Conservation (phyloP, 176 grass and related monocot species). For the Lolium perenne region DNA sequence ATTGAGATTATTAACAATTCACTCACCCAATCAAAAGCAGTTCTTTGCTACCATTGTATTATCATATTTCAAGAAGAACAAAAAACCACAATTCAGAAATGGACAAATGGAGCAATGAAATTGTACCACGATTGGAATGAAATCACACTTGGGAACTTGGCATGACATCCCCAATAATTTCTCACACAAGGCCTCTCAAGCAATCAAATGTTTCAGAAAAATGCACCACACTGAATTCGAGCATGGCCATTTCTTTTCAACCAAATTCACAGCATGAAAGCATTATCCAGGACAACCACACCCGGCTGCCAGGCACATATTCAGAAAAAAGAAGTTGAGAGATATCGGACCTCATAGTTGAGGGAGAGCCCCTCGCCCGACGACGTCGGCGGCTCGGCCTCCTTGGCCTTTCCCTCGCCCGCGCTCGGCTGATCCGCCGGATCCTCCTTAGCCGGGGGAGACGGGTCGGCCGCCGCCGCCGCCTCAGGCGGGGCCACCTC, state of each 20-base stretch:
- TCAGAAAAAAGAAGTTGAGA: neutral
- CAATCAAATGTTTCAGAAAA: neutral
- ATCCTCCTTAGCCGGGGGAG: neutral
- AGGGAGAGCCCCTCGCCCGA: slow-evolving; percentile 80
- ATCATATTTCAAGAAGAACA: slow-evolving; percentile 9
- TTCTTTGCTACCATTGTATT: neutral
- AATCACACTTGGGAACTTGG: neutral
- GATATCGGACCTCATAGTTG: slow-evolving; percentile 75
- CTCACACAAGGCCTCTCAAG: neutral
- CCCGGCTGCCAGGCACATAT: neutral
- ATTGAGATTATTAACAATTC: neutral
- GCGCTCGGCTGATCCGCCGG: slow-evolving; percentile 30
- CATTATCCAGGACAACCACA: no score
- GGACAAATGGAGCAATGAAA: neutral
- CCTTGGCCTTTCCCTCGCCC: slow-evolving; percentile 45
- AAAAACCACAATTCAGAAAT: neutral
- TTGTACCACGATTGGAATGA: neutral
- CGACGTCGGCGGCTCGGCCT: slow-evolving; percentile 32
- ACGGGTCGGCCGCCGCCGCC: neutral
- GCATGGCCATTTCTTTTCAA: neutral
- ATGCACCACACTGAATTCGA: neutral
- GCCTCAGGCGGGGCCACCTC: neutral
- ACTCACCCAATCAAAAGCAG: neutral
- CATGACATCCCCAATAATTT: neutral
- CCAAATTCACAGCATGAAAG: neutral